These are phyloP conservation scores for Cucumis hystrix DNA, from an alignment of 306 rosid genomes.

Conservation along the genomic window DNA sequence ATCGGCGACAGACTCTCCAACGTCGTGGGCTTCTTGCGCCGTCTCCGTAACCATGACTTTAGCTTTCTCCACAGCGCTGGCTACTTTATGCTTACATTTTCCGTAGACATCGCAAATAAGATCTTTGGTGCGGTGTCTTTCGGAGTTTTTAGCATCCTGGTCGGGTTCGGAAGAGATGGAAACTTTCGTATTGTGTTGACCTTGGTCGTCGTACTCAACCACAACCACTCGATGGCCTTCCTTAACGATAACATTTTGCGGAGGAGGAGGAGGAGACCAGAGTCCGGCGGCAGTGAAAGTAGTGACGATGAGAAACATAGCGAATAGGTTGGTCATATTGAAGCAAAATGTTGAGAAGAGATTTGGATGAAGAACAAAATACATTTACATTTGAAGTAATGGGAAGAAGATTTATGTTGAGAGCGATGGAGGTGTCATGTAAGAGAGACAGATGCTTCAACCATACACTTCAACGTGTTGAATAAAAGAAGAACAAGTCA, in stretches of 20 bases:
- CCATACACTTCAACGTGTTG: not conserved
- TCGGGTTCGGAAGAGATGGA: constrained; percentile 38
- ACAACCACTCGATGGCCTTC: constrained; percentile 58
- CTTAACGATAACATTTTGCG: constrained; percentile 30
- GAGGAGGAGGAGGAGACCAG: constrained; percentile 30
- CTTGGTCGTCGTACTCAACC: constrained; percentile 46
- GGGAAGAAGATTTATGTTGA: not conserved
- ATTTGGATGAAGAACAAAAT: not conserved
- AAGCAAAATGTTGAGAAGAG: not conserved
- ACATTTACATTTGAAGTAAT: not conserved
- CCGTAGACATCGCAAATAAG: constrained; percentile 57
- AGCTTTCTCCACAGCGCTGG: constrained; percentile 29
- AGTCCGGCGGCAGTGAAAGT: constrained; percentile 42
- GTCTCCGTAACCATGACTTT: constrained; percentile 19
- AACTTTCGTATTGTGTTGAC: constrained; percentile 44
- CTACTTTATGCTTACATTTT: constrained; percentile 45
- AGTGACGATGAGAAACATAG: constrained; percentile 30
- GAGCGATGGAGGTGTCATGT: not conserved
- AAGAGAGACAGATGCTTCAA: not conserved
- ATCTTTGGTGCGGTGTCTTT: constrained; percentile 20
- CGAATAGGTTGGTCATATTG: constrained; percentile 48
- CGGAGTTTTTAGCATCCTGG: not conserved
- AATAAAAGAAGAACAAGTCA: not conserved
- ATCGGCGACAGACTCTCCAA: not conserved
- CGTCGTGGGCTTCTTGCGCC: not conserved